Evolutionary conservation across 1,284 basidiomycete genomes (phyloP).

Genomic region (Microstroma glucosiphilum): DNA sequence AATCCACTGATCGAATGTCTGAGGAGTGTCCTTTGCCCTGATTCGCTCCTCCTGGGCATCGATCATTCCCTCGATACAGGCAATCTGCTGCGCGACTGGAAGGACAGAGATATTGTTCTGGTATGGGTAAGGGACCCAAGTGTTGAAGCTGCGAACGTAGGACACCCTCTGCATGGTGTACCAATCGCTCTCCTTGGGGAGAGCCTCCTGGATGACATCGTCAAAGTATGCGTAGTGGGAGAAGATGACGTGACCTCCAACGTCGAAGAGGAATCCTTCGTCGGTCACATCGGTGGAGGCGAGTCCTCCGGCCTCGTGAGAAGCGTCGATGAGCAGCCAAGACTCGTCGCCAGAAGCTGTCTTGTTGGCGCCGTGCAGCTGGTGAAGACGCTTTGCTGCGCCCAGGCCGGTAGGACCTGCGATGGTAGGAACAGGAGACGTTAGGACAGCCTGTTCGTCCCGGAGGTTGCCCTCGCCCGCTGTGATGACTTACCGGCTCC

Average conservation of each 20-base stretch:
- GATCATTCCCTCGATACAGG: constrained; percentile 57
- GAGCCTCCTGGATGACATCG: constrained; percentile 55
- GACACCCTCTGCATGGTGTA: constrained; percentile 57
- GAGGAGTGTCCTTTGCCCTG: constrained; percentile 50
- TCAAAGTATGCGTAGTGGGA: constrained; percentile 58
- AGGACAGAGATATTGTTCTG: constrained; percentile 57
- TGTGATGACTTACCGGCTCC: constrained; percentile 34
- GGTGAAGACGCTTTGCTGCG: constrained; percentile 56
- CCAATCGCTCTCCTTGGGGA: constrained; percentile 55
- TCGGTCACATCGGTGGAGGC: constrained; percentile 56
- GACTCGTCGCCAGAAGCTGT: background rate
- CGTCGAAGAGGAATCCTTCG: constrained; percentile 58
- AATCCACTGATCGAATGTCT: constrained; percentile 56
- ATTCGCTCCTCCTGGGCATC: constrained; percentile 51
- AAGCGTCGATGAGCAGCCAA: constrained; percentile 55
- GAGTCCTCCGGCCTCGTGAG: constrained; percentile 54
- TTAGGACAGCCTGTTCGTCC: no score
- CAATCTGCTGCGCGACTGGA: constrained; percentile 55
- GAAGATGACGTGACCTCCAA: constrained; percentile 58
- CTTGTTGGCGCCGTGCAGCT: constrained; percentile 38
- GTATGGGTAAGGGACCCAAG: constrained; percentile 56
- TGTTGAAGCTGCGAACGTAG: constrained; percentile 55
- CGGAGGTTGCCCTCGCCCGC: background rate
- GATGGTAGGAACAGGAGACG: background rate
- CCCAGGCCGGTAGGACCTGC: constrained; percentile 54